Evolutionary conservation across 1,139 yeast species (phyloP).

Genomic region (Debaryomycetaceae sp.): DNA sequence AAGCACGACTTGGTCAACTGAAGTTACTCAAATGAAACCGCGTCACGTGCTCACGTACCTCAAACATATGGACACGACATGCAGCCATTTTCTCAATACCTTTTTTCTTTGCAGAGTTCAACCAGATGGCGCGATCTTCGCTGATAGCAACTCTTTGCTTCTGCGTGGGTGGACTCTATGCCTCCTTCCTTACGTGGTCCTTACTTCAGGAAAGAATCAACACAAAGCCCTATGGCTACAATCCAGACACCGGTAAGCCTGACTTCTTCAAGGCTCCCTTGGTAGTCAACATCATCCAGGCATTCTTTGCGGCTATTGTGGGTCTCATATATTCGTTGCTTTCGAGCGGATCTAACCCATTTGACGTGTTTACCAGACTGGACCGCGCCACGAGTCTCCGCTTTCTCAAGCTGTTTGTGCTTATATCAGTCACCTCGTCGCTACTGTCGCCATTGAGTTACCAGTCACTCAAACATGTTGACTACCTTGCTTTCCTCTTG

Average conservation of each 20-base stretch:
- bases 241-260: conserved; percentile 28
- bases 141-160: conserved; percentile 35
- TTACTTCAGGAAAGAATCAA: conserved; percentile 84
- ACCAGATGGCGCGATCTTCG: neutral
- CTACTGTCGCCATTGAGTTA: conserved; percentile 79
- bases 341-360: conserved; percentile 28
- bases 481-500: conserved; percentile 75
- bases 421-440: conserved; percentile 77
- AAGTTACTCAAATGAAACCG: no score
- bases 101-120: conserved; percentile 1
- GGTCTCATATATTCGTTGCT: conserved; percentile 58
- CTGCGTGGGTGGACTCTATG: conserved; percentile 74
- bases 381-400: conserved; percentile 14
- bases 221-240: conserved; percentile 65
- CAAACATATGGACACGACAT: neutral
- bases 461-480: conserved; percentile 74
- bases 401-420: conserved; percentile 39
- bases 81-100: neutral
- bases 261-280: conserved; percentile 70
- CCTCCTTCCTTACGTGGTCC: conserved; percentile 87
- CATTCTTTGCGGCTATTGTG: conserved; percentile 62
- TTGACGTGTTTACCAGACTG: conserved; percentile 24
- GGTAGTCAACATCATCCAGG: conserved; percentile 70
- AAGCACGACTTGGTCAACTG: no score
- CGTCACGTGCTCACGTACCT: conserved; percentile 1